Evolutionary conservation across 2,329 filamentous ascomycete species (phyloP).

Genomic region (Xylariales sp.): DNA sequence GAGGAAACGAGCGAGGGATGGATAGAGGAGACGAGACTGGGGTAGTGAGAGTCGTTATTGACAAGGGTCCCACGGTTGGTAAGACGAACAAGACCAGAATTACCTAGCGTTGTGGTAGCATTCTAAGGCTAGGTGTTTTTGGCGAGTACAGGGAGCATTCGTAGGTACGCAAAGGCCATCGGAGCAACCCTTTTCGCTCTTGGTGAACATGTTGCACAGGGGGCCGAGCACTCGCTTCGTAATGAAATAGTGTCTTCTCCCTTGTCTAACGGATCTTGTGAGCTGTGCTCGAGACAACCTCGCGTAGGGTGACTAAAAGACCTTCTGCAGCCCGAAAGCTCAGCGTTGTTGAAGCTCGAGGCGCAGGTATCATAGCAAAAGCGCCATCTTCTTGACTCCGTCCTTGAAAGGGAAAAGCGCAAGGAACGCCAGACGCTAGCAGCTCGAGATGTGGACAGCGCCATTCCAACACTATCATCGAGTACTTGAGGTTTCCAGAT

Average conservation of each 20-base stretch:
- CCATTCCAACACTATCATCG: background rate
- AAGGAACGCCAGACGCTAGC: background rate
- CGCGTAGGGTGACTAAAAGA: too few species aligned
- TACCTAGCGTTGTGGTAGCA: conserved; percentile 12
- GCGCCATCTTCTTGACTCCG: background rate
- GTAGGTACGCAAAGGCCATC: conserved; percentile 2
- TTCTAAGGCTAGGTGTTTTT: conserved; percentile 6
- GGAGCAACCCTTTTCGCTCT: background rate
- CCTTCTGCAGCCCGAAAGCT: background rate
- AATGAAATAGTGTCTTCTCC: background rate
- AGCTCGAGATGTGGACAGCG: background rate
- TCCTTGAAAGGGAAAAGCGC: background rate
- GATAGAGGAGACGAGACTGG: conserved; percentile 8
- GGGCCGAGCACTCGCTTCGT: conserved; percentile 3
- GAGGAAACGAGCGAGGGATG: conserved; percentile 11
- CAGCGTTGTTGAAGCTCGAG: background rate
- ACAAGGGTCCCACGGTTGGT: conserved; percentile 11
- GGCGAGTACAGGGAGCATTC: background rate
- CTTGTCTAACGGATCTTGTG: too few species aligned
- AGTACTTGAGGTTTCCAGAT: background rate
- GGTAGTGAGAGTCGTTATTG: conserved; percentile 10
- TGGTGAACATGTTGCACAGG: background rate
- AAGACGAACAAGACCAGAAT: conserved; percentile 9
- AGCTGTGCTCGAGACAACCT: too few species aligned
- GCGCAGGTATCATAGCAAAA: too few species aligned